Evolutionary conservation across 2,329 filamentous ascomycete species (phyloP), one percentile per base, ranked within the genome.

Genomic region (Trichoderma hamatum): DNA sequence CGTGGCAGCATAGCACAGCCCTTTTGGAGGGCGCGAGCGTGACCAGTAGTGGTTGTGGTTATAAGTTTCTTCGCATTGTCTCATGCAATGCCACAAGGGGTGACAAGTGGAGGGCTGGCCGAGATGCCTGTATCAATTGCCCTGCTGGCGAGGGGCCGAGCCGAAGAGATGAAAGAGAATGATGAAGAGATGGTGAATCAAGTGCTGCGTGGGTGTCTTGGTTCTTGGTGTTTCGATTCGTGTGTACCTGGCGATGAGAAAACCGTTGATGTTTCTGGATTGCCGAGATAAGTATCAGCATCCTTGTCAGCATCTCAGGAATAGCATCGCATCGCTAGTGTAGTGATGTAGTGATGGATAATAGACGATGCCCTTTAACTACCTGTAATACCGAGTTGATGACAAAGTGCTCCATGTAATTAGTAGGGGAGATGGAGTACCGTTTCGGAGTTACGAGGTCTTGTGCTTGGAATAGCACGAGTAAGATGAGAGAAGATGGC

Each of bases 1-100:
- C 64, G 64, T 34, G 64, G 64, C 64, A 59, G 54, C 39, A 58
- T 30, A 59, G 64, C 64, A 43, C 61, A 64, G 61, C 52, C 52
- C 52, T 11, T 32, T 14, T 13, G 5, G 52, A 21, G 62, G 61
- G 21, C 26, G 28, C 62, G 30, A 16, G 52, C n/a, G 34, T 32
- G 51, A 39, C 52, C 43, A 46, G 26, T 11, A 21, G 28, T 34
- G 51, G 61, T 52, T 24, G 30, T 34, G 26, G 49, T 54, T 16
- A 49, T 26, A 49, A 5, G 36, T 58, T 19, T 21, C 10, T 30
- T 24, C 1, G 28, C 13, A 6, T 16, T 58, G 54, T 66, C 52
- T 58, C 36, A 66, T 39, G 24, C 21, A 39, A 34, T 59, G 64
- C 26, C 43, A 11, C 54, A 51, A 39, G 54, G 52, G 54, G 30